These are phyloP conservation scores for Chaetoceros tenuissimus DNA, from an alignment of 108 stramenopile species.

Conservation along the genomic window DNA sequence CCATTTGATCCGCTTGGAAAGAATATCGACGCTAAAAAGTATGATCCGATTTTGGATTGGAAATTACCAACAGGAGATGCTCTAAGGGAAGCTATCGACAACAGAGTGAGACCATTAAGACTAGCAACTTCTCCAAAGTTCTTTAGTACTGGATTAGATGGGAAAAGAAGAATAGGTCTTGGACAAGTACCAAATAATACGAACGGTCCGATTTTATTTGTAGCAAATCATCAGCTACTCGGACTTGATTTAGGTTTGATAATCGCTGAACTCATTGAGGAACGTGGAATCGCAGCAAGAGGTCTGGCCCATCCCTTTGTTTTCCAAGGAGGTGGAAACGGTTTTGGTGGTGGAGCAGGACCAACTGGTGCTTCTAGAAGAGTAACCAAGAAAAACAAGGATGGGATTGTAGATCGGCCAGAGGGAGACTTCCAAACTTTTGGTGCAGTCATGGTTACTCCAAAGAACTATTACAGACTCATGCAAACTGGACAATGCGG, in stretches of 20 bases:
- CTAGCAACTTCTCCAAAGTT: slow-evolving; percentile 56
- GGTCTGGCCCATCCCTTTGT: slow-evolving; percentile 81
- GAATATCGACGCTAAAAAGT: slow-evolving; percentile 21
- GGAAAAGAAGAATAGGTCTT: slow-evolving; percentile 52
- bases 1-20: slow-evolving; percentile 51
- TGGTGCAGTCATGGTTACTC: slow-evolving; percentile 89
- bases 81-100: slow-evolving; percentile 34
- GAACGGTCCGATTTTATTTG: slow-evolving; percentile 67
- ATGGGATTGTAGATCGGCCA: slow-evolving; percentile 35
- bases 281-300: slow-evolving; percentile 43
- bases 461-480: slow-evolving; percentile 81
- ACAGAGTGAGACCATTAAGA: slow-evolving; percentile 48
- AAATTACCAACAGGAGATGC: slow-evolving; percentile 45
- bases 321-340: slow-evolving; percentile 25
- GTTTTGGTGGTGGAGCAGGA: slow-evolving; percentile 4
- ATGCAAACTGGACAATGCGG: slow-evolving; percentile 74
- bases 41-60: slow-evolving; percentile 77
- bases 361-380: neutral
- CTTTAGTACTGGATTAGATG: slow-evolving; percentile 66
- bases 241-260: slow-evolving; percentile 68
- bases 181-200: slow-evolving; percentile 36
- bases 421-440: slow-evolving; percentile 61
- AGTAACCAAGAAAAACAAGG: slow-evolving; percentile 15
- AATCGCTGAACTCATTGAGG: slow-evolving; percentile 53
- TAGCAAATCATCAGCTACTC: slow-evolving; percentile 84